Base-by-base conservation (phyloP, 768 basidiomycete species). In the Daedalea quercina region DNA sequence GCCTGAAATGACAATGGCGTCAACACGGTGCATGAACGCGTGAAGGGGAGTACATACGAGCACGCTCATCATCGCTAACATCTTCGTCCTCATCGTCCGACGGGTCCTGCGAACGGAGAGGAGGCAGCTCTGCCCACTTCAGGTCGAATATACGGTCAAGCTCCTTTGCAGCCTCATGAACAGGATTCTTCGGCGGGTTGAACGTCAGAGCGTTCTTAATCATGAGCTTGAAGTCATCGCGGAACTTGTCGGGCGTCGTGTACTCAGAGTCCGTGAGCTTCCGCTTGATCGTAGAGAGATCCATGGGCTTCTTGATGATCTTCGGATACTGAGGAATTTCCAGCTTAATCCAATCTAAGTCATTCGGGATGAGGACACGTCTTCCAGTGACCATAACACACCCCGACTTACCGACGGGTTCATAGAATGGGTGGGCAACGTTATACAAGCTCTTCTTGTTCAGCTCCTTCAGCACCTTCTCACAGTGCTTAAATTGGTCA, bases 281-380 rank as follows among this genome's bases (percentile, higher is more conserved):
- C 67, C 73, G 80, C 59, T 83, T 82, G 76, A 99, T 94, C 9
- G 90, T 93, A 11, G 82, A 78, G 54, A 99, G 67, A 67, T 99
- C 96, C 91, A 99, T 98, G 3, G 96, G 96, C 62, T 82, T 84
- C 76, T 94, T 95, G 66, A 99, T 76, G 59, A 95, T 71, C 69
- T 85, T 89, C 2, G 84, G 82, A 68, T 99, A 99, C 19, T 78
- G 74, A 0, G 94, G 95, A 44, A 97, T 78, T 31, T 85, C 79
- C 58, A 94, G 76, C 61, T 80, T 82, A 41, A 83, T 72, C 70
- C 84, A 83, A 67, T 96, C 94, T 94, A 44, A n/a, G 22, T 47
- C 20, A 49, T 6, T 19, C 13, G 15, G 3, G 9, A 3, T 15
- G 28, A 31, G 28, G 6, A 11, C 28, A 31, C 28, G 28, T 6